Evolutionary conservation across 2,329 filamentous ascomycete species (phyloP), one percentile per base, ranked within the genome.

Genomic region (Aspergillus sojae): DNA sequence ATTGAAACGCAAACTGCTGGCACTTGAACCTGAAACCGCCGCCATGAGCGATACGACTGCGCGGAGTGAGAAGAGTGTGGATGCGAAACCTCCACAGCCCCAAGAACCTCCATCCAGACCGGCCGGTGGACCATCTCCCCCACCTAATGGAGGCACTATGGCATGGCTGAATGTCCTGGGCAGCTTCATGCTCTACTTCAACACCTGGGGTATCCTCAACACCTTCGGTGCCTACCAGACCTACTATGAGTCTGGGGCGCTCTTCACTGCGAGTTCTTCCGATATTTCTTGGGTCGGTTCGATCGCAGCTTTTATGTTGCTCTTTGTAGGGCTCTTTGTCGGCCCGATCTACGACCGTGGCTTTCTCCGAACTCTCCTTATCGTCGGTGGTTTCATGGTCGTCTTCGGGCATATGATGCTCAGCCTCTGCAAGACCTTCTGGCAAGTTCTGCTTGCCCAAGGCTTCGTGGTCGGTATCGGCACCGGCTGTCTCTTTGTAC

Each of bases 341-440:
- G 66, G 64, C 1, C 64, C 64, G 5, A 36, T 68, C 2, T 32
- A 46, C 62, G 63, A 62, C 63, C n/a, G 30, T 7, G 46, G 46
- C 10, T 60, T 30, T 23, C 39, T 60, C n/a, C 46, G 57, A 2
- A 36, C 46, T 14, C 30, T 60, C 11, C 32, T 60, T 16, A 5
- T 32, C 23, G 65, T 68, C 19, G 66, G 61, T 3, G 60, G 57
- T 1, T 28, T 63, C 0, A 41, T 64, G 0, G 64, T 61, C n/a
- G 83, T 89, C n/a, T 84, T 89, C 60, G 84, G 86, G 2, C 70
- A 89, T 7, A 89, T 90, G 85, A 88, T 89, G 86, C 80, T 85
- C 0, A 84, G 81, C 10, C 74, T 90, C 61, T 88, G 80, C 54
- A 82, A 79, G 0, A 67, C 84, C 59, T 86, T 85, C 70, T 86